Evolutionary conservation across 176 grass and related monocot genomes (phyloP).

Genomic region (Carex pumila): DNA sequence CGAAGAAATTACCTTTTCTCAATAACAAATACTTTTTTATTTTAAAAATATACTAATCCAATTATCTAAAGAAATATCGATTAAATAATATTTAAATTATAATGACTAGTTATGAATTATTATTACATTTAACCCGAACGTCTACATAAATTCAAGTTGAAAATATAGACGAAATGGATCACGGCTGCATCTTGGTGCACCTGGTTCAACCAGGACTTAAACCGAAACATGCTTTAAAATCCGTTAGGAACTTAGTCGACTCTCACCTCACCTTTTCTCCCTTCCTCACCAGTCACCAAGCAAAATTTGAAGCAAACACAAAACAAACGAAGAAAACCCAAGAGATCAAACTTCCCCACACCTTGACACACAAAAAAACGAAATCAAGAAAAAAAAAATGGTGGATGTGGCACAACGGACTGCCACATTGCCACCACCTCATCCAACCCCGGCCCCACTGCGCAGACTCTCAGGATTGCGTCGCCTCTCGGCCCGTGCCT

Average conservation of each 20-base stretch:
- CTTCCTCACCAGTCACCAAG: background rate
- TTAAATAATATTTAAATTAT: no score
- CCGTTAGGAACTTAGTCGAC: background rate
- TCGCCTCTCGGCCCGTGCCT: conserved; percentile 58
- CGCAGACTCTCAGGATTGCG: conserved; percentile 41
- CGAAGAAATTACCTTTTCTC: no score
- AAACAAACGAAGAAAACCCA: background rate
- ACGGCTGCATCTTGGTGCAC: background rate
- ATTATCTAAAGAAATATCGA: no score
- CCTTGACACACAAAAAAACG: background rate
- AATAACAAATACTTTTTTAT: no score
- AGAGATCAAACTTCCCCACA: background rate
- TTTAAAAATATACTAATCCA: no score
- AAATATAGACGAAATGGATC: no score
- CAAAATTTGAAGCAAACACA: background rate
- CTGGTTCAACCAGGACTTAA: background rate
- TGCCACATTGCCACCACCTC: conserved; percentile 26
- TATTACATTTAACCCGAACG: no score
- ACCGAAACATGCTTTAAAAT: background rate
- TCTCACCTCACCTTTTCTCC: background rate
- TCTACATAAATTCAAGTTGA: no score
- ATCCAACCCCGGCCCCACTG: conserved; percentile 33
- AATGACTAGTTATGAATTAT: no score
- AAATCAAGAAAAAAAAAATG: conserved; percentile 10
- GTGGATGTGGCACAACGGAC: conserved; percentile 45